Conservation (phyloP, 805 yeast species). For the Teunomyces pallodes region DNA sequence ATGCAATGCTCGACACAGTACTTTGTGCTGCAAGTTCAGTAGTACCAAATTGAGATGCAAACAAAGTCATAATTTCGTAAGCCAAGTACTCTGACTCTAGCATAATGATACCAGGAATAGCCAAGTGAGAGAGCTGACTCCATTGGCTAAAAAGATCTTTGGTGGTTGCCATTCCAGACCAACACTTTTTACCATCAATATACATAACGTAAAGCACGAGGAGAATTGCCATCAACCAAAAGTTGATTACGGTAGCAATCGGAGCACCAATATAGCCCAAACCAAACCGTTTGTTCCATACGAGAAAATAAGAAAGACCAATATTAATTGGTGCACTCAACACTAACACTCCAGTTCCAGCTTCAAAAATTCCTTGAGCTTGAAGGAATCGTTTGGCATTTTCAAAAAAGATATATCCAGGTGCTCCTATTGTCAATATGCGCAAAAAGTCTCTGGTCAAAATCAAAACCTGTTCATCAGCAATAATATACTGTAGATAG, state of each 20-base stretch:
- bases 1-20: slow-evolving; percentile 47
- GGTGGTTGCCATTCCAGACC: slow-evolving; percentile 57
- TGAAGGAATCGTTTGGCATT: slow-evolving; percentile 41
- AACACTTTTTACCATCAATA: slow-evolving; percentile 66
- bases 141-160: slow-evolving; percentile 33
- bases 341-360: slow-evolving; percentile 43
- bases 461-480: slow-evolving; percentile 28
- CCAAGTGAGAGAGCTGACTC: slow-evolving; percentile 35
- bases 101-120: slow-evolving; percentile 46
- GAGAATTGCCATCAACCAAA: slow-evolving; percentile 39
- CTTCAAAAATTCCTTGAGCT: slow-evolving; percentile 48
- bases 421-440: slow-evolving; percentile 37
- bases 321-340: slow-evolving; percentile 43
- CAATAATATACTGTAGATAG: slow-evolving; percentile 30
- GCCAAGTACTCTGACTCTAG: slow-evolving; percentile 46
- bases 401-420: slow-evolving; percentile 44
- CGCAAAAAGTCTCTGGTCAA: slow-evolving; percentile 36
- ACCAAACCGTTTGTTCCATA: slow-evolving; percentile 41
- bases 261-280: slow-evolving; percentile 45
- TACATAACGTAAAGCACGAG: slow-evolving; percentile 31
- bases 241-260: slow-evolving; percentile 40
- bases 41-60: slow-evolving; percentile 49
- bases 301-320: slow-evolving; percentile 38
- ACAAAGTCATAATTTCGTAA: slow-evolving; percentile 44
- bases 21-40: slow-evolving; percentile 51